These are phyloP conservation scores for Tulasnella sp. DNA, from an alignment of 768 basidiomycete genomes.

Conservation along the genomic window DNA sequence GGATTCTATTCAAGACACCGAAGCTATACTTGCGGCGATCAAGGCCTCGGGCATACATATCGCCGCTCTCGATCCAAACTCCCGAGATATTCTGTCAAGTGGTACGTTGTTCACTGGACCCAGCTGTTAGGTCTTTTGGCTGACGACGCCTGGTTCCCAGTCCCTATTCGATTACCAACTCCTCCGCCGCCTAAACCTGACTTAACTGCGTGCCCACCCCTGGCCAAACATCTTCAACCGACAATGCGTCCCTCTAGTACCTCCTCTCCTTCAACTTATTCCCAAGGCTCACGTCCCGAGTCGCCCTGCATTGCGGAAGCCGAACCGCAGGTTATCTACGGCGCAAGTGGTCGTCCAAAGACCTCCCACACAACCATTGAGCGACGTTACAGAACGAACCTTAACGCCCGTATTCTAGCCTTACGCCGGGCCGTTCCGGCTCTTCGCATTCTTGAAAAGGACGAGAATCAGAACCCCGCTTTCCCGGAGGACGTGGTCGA, in stretches of 20 bases:
- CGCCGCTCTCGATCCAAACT: not conserved
- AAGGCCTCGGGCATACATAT: constrained; percentile 16
- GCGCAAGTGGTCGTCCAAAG: constrained; percentile 51
- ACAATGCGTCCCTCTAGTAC: not conserved
- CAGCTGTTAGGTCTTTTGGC: not conserved
- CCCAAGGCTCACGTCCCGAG: not conserved
- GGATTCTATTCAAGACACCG: not conserved
- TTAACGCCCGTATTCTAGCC: constrained; percentile 80
- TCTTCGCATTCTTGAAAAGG: constrained; percentile 68
- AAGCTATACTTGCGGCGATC: not conserved
- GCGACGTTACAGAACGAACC: constrained; percentile 80
- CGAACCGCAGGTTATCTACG: not conserved
- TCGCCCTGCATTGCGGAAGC: not conserved
- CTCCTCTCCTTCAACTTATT: not conserved
- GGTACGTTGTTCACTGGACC: not conserved
- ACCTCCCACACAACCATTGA: constrained; percentile 89
- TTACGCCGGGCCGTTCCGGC: constrained; percentile 79
- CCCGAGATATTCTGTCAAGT: not conserved
- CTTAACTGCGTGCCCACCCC: constrained; percentile 12
- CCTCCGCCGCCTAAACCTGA: constrained; percentile 17
- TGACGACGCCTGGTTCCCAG: not conserved
- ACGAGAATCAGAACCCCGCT: constrained; percentile 30
- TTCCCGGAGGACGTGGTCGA: constrained; percentile 57
- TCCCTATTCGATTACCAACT: not conserved
- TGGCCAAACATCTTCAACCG: constrained; percentile 6